These are phyloP conservation scores for Talaromyces trachyspermus DNA, from an alignment of 495 filamentous ascomycete genomes.

Conservation along the genomic window DNA sequence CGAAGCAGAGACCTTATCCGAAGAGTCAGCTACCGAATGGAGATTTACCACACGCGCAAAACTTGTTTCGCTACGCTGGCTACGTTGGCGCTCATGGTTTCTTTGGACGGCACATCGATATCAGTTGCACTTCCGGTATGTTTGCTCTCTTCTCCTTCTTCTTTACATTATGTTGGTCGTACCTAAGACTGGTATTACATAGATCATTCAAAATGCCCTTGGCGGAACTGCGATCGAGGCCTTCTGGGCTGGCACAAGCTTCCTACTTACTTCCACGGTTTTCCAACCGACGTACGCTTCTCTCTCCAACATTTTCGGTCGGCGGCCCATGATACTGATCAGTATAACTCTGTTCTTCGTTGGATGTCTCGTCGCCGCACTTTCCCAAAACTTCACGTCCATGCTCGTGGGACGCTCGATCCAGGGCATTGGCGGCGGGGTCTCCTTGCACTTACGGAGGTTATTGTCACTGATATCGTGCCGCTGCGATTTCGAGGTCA, in stretches of 20 bases:
- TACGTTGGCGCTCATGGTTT: constrained; percentile 57
- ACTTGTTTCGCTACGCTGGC: constrained; percentile 40
- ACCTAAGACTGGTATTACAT: background rate
- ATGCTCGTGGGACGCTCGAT: constrained; percentile 60
- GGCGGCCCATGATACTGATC: constrained; percentile 39
- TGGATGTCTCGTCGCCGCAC: constrained; percentile 52
- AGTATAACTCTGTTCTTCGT: constrained; percentile 46
- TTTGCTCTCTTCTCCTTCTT: background rate
- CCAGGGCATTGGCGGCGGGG: constrained; percentile 70
- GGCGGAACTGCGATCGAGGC: constrained; percentile 48
- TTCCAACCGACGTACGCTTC: constrained; percentile 34
- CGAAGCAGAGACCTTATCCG: background rate
- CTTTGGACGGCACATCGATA: constrained; percentile 67
- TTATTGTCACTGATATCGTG: constrained; percentile 62
- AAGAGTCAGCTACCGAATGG: background rate
- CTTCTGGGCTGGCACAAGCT: constrained; percentile 53
- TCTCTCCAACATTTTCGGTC: constrained; percentile 33
- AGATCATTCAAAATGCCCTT: constrained; percentile 34
- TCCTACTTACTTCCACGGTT: constrained; percentile 42
- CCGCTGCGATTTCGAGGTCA: constrained; percentile 36
- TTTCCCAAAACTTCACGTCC: constrained; percentile 55
- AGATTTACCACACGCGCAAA: background rate
- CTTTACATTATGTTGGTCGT: background rate
- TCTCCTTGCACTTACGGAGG: constrained; percentile 55
- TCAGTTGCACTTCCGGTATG: constrained; percentile 63